Evolutionary conservation across 2,329 filamentous ascomycete genomes (phyloP).

Genomic region (Cadophora gregata): DNA sequence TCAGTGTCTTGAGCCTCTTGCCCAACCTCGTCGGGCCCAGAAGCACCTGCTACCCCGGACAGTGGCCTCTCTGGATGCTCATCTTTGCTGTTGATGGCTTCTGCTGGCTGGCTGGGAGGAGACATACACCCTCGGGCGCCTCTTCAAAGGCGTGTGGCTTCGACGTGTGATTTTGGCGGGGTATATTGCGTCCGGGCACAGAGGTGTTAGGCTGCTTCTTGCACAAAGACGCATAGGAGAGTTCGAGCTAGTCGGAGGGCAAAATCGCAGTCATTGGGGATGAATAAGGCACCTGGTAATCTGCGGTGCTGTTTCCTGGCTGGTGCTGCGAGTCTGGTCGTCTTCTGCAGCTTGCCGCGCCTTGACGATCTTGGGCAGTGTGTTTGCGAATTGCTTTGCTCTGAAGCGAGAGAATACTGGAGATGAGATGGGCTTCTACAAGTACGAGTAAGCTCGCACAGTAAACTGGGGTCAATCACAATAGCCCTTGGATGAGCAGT

Average conservation of each 20-base stretch:
- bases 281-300: conserved; percentile 7
- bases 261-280: conserved; percentile 3
- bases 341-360: background rate
- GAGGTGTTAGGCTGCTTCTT: background rate
- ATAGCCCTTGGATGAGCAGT: background rate
- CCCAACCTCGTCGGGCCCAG: background rate
- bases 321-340: background rate
- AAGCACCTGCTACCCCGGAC: conserved; percentile 19
- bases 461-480: background rate
- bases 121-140: conserved; percentile 44
- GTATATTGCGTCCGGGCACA: conserved; percentile 28
- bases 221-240: conserved; percentile 5
- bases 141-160: conserved; percentile 35
- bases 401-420: conserved; percentile 11
- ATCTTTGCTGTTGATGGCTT: conserved; percentile 36
- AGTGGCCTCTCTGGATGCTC: conserved; percentile 29
- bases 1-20: background rate
- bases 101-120: conserved; percentile 40
- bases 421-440: background rate
- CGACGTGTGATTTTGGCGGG: conserved; percentile 39
- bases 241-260: conserved; percentile 3
- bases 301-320: conserved; percentile 10
- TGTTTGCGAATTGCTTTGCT: background rate
- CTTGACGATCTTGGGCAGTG: conserved; percentile 8
- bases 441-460: no score